Evolutionary conservation across 306 rosid species (phyloP).

Genomic region (Begonia fuchsioides): DNA sequence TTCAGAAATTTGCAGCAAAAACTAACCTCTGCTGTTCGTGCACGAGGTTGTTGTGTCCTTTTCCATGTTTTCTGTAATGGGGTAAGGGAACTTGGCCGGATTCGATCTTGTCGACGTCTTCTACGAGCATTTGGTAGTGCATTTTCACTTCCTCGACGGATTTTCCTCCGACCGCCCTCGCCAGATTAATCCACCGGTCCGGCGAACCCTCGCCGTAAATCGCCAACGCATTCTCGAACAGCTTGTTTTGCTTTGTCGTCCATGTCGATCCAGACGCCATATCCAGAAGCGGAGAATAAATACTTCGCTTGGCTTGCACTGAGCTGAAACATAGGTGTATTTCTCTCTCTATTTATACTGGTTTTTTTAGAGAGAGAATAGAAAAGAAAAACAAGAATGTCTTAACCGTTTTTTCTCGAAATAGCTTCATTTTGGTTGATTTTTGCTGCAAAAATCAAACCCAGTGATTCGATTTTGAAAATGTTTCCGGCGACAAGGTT

Average conservation of each 20-base stretch:
- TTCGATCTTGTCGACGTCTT: conserved; percentile 56
- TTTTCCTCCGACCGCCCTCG: conserved; percentile 66
- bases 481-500: too few relatives aligned
- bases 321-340: background rate
- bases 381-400: too few relatives aligned
- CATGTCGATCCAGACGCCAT: conserved; percentile 18
- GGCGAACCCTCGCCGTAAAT: conserved; percentile 45
- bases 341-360: conserved; percentile 2
- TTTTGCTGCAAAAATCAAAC: too few relatives aligned
- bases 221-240: conserved; percentile 70
- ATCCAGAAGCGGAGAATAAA: background rate
- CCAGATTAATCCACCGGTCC: conserved; percentile 58
- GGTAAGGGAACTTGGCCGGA: conserved; percentile 63
- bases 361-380: background rate
- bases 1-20: too few relatives aligned
- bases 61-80: conserved; percentile 26
- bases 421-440: too few relatives aligned
- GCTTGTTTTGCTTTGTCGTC: conserved; percentile 62
- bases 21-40: conserved; percentile 33
- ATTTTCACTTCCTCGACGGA: conserved; percentile 56
- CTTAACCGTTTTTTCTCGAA: too few relatives aligned
- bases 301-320: too few relatives aligned
- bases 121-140: conserved; percentile 54
- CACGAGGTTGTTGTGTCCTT: conserved; percentile 12
- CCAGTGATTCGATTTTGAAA: too few relatives aligned